Evolutionary conservation across 2,329 filamentous ascomycete species (phyloP), one percentile per base, ranked within the genome.

Genomic region (Hypomyces rosellus): DNA sequence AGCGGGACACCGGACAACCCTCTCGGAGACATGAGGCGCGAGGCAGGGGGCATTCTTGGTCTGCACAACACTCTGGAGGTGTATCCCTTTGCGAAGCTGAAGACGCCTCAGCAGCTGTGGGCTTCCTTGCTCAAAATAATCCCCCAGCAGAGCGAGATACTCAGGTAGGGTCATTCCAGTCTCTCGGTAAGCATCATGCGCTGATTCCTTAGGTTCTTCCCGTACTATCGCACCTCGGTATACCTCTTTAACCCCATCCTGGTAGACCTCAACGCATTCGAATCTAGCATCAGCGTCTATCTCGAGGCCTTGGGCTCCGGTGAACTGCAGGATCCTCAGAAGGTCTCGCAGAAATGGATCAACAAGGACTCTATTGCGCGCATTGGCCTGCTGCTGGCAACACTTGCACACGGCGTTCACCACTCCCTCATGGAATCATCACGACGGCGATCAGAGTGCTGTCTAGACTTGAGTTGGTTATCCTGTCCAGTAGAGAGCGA

Each of bases 51-150:
- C 6, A 37, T 50, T 15, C 49, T 50, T 34, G 49, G 49, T 12
- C 37, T 50, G 12, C 44, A 46, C 44, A 50, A 50, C 12, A 50
- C 49, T 4, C 9, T 50, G 8, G 49, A 50, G 13, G 41, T 50
- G 12, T 50, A 46, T 40, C 49, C 49, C 5, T 50, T 50, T 7
- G 46, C 46, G 49, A 50, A 50, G 14, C 36, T 47, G 43, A 50
- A 50, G 18, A 50, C 49, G 12, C 38, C 39, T 6, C 49, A 50
- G 13, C 42, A 50, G 30, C 25, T 36, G 20, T 50, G 49, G 49
- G 44, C 33, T 13, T 34, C 18, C 4, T 13, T 50, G 13, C 25
- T 50, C 4, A 47, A 48, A 37, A 7, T 50, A 1, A 42, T 47
- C n/a, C 49, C 49, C 4, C 49, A 50, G 15, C 38, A 47, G 14